Base-by-base conservation (phyloP, 2,329 filamentous ascomycete genomes). In the Phialocephala sp. region DNA sequence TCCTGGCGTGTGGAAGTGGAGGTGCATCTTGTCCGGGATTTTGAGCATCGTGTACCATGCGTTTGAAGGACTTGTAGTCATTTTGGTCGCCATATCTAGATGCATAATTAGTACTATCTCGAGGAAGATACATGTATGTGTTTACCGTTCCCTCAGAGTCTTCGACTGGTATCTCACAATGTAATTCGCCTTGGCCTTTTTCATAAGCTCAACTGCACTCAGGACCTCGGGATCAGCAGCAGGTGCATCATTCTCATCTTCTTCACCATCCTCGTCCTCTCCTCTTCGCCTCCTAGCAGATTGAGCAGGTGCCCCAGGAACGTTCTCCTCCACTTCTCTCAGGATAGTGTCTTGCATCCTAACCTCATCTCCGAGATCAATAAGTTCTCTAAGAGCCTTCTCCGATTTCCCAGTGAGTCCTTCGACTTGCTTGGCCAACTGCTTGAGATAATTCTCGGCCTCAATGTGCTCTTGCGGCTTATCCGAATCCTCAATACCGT, bases 11-110 rank as follows among this genome's bases (percentile, higher is more conserved):
- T 0, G 87, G 84, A 18, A 89, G 73, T 0, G 82, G 81, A 3
- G 83, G 82, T 1, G 82, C 82, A 2, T 83, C 79, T 60, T 85
- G 80, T n/a, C 81, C 81, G 0, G 80, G 81, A 68, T 87, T 79
- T 58, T 82, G 82, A 35, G 87, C 83, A 69, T 89, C 86, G 74
- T 90, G 87, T 2, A 89, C 80, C n/a, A 85, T 77, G 9, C 80
- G 79, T 73, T 87, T 86, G 80, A 90, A 91, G 24, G 81, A 80
- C 57, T 82, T 79, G 76, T 91, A 91, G 60, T 82, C 79, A 69
- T 89, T 86, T 72, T 90, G 81, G 9, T 80, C 78, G 4, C 85
- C 81, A 73, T 91, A 91, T 64, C 85, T 79, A 18, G 66, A 18
- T 20, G 32, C 1, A 20, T 22, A 20, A 71, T 63, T 20, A 27